phyloP scores from a whole-genome alignment of 345 rosid genomes.

The Hibiscus trionum region DNA sequence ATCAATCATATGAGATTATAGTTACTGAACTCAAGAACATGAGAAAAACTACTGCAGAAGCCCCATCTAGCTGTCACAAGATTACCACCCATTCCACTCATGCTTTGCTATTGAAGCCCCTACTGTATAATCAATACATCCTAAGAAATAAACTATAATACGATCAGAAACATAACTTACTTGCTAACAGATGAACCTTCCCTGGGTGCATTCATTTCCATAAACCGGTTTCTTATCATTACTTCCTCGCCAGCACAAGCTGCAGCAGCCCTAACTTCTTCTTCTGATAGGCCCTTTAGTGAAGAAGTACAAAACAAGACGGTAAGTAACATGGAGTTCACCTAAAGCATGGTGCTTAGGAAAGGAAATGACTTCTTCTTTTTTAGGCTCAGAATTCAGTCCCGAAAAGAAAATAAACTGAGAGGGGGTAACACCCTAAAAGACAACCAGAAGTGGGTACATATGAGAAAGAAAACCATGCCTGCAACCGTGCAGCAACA shows the following conservation, averaged over 20 bases:
- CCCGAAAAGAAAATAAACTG: not conserved
- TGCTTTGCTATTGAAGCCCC: not conserved
- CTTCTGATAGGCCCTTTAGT: slow-evolving; percentile 91
- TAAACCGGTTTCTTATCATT: slow-evolving; percentile 80
- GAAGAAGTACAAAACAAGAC: slow-evolving; percentile 15
- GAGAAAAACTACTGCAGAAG: not conserved
- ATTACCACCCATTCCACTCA: not conserved
- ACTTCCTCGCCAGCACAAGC: slow-evolving; percentile 97
- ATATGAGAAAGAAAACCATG: slow-evolving; percentile 7
- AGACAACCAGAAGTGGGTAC: not conserved
- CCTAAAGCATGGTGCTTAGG: not conserved
- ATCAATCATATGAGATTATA: not conserved
- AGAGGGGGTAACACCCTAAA: not conserved
- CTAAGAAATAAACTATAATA: not conserved
- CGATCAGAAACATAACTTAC: slow-evolving; percentile 37
- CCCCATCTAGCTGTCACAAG: not conserved
- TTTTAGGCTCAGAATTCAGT: not conserved
- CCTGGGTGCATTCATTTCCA: slow-evolving; percentile 98
- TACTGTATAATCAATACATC: not conserved
- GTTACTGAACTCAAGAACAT: not conserved
- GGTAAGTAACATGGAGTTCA: slow-evolving; percentile 12
- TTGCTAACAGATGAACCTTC: slow-evolving; percentile 88
- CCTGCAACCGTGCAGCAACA: slow-evolving; percentile 90
- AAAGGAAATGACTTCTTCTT: not conserved
- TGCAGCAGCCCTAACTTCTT: slow-evolving; percentile 91